These are phyloP conservation scores for Rhinocladiella similis DNA, from an alignment of 2,329 filamentous ascomycete species.

Conservation along the genomic window DNA sequence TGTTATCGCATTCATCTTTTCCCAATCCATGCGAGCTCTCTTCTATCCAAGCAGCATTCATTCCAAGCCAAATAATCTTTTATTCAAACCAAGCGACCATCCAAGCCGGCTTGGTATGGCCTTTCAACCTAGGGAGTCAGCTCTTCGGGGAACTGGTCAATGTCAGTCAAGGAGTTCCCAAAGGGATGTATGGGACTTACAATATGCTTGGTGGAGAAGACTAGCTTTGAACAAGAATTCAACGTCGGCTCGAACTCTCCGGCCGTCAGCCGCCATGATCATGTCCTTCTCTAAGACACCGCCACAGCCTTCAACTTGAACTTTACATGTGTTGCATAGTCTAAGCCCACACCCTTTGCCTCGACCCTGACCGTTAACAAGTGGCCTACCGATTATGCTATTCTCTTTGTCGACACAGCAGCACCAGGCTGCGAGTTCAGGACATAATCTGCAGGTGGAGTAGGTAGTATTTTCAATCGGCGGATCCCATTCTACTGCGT, in stretches of 20 bases:
- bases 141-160: too few species aligned
- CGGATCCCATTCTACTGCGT: background rate
- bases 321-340: constrained; percentile 19
- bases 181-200: background rate
- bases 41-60: too few species aligned
- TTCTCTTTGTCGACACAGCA: constrained; percentile 22
- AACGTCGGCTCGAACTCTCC: constrained; percentile 16
- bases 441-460: constrained; percentile 23
- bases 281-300: constrained; percentile 1
- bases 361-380: constrained; percentile 2
- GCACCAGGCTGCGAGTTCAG: constrained; percentile 19
- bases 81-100: too few species aligned
- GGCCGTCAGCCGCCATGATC: background rate
- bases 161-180: too few species aligned
- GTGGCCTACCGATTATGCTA: constrained; percentile 5
- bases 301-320: constrained; percentile 4
- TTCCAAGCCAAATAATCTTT: too few species aligned
- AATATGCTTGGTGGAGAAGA: constrained; percentile 15
- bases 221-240: constrained; percentile 25
- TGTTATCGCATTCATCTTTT: too few species aligned
- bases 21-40: too few species aligned
- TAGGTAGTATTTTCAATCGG: constrained; percentile 6
- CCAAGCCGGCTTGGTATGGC: too few species aligned
- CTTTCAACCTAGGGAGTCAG: too few species aligned
- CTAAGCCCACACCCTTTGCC: constrained; percentile 23